Evolutionary conservation across 2,329 filamentous ascomycete genomes (phyloP), one percentile per base, ranked within the genome.

Genomic region (Xylariaceae sp.): DNA sequence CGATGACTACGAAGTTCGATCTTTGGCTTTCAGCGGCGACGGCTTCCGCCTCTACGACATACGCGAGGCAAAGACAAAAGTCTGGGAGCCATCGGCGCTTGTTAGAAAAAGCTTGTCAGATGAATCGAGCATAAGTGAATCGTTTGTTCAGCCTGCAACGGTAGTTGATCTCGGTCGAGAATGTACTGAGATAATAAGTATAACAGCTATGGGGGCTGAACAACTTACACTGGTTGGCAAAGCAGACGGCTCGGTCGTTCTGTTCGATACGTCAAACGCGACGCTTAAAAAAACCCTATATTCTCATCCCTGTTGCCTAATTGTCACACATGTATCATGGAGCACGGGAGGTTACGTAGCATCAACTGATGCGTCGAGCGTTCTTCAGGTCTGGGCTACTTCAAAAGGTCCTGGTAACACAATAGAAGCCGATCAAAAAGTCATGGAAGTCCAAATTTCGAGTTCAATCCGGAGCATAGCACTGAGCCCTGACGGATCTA

Each of bases 61-160:
- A 32, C 41, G 49, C 18, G 41, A 40, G 13, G 26, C 11, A 5
- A 52, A 52, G 18, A 45, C 49, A 16, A 52, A 40, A 40, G 49
- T 52, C 13, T 52, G 49, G 49, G 49, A 52, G 13, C 49, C 49
- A 23, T 30, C 49, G 7, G 42, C 27, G 23, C 46, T 55, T 4
- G 39, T 50, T 4, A 33, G 46, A 13, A 20, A 45, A 29, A 39
- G 40, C 29, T 27, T 48, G 13, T 32, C 36, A n/a, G 50, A 53
- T 37, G 24, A 53, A 21, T 48, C 37, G 26, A 41, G 50, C n/a
- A 42, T 53, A 26, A 48, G 32, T 16, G 43, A 53, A 30, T 48
- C 44, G 11, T 33, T 48, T 32, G 24, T 36, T 15, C 42, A 37
- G 15, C 32, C 33, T 40, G 18, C 42, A 15, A 37, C 30, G n/a